Evolutionary conservation across 2,329 filamentous ascomycete genomes (phyloP).

Genomic region (Chaetomiaceae sp.): DNA sequence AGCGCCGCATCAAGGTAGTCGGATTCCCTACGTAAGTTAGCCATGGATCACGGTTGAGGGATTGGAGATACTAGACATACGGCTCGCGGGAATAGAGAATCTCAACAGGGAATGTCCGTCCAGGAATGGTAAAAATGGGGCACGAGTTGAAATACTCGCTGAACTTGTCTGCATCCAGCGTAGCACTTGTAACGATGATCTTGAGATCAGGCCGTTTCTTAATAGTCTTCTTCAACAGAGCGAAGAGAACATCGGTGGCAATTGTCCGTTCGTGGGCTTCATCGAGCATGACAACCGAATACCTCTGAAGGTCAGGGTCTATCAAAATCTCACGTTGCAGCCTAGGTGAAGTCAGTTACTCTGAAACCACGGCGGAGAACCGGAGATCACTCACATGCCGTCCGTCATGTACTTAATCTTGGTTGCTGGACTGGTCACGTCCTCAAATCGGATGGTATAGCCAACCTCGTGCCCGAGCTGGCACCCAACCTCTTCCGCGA

Average conservation of each 20-base stretch:
- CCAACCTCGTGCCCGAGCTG: slow-evolving; percentile 87
- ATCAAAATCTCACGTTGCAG: slow-evolving; percentile 90
- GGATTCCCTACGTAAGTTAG: slow-evolving; percentile 54
- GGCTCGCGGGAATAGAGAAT: slow-evolving; percentile 93
- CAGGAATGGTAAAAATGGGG: slow-evolving; percentile 94
- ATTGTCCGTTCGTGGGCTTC: slow-evolving; percentile 98
- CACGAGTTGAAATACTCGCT: slow-evolving; percentile 93
- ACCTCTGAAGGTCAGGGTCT: slow-evolving; percentile 81
- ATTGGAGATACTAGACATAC: background rate
- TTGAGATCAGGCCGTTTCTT: slow-evolving; percentile 83
- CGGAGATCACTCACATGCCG: slow-evolving; percentile 58
- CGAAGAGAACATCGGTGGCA: slow-evolving; percentile 91
- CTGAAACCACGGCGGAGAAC: background rate
- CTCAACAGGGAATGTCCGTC: slow-evolving; percentile 91
- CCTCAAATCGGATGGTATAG: slow-evolving; percentile 96
- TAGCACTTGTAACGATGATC: slow-evolving; percentile 94
- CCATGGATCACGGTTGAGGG: background rate
- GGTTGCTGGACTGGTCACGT: slow-evolving; percentile 80
- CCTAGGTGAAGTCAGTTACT: slow-evolving; percentile 12
- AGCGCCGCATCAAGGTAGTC: slow-evolving; percentile 93
- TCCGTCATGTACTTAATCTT: slow-evolving; percentile 99
- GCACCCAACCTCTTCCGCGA: slow-evolving; percentile 92
- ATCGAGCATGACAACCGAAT: slow-evolving; percentile 96
- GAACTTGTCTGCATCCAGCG: slow-evolving; percentile 95
- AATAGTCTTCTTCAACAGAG: slow-evolving; percentile 86